phyloP scores from a whole-genome alignment of 179 eudicot genomes.

The Spinacia oleracea region DNA sequence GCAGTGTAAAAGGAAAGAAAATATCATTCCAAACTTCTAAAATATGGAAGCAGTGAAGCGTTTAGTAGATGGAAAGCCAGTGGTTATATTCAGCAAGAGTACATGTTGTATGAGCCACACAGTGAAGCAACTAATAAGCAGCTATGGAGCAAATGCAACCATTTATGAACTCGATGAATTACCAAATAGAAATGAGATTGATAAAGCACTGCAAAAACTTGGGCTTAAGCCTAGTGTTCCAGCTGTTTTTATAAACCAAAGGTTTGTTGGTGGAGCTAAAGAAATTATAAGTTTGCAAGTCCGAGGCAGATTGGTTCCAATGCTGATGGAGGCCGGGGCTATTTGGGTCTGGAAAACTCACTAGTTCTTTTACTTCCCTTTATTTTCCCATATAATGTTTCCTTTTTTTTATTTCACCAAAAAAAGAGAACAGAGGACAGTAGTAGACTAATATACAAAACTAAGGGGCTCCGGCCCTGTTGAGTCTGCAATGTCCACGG shows the following conservation, averaged over 20 bases:
- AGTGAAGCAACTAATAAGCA: conserved; percentile 25
- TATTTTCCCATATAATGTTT: background rate
- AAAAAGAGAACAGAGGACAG: background rate
- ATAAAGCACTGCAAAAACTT: conserved; percentile 19
- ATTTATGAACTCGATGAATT: conserved; percentile 25
- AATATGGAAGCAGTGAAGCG: conserved; percentile 23
- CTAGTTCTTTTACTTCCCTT: background rate
- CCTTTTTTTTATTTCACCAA: background rate
- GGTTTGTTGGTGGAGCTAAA: conserved; percentile 28
- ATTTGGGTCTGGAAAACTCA: conserved; percentile 26
- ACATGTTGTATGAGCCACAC: conserved; percentile 32
- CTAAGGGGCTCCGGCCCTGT: background rate
- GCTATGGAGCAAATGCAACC: conserved; percentile 29
- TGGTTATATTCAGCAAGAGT: conserved; percentile 30
- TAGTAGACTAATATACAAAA: background rate
- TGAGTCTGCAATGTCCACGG: background rate
- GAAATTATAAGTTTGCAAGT: conserved; percentile 29
- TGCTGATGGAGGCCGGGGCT: conserved; percentile 27
- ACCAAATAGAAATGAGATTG: conserved; percentile 22
- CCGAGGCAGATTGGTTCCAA: conserved; percentile 23
- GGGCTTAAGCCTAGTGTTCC: conserved; percentile 27
- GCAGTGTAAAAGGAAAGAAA: background rate
- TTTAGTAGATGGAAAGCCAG: conserved; percentile 20
- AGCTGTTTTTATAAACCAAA: conserved; percentile 26
- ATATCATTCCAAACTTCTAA: background rate